Evolutionary conservation across 495 filamentous ascomycete genomes (phyloP).

Genomic region (Annulohypoxylon maeteangense): DNA sequence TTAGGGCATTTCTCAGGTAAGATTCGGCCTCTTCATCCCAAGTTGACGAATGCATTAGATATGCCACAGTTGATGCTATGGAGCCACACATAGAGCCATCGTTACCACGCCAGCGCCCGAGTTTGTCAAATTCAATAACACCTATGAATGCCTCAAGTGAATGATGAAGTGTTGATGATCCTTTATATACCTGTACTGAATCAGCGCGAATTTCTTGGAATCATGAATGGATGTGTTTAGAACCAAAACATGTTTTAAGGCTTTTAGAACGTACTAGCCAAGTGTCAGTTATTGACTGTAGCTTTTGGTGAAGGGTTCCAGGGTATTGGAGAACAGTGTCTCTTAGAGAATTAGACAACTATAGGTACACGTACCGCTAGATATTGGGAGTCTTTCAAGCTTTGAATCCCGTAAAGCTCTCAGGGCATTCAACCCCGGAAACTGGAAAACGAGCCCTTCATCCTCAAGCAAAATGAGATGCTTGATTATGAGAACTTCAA

Average conservation of each 20-base stretch:
- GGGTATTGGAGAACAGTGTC: too few species aligned
- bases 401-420: neutral
- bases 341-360: neutral
- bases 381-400: neutral
- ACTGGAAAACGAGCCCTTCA: neutral
- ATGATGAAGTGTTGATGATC: neutral
- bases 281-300: neutral
- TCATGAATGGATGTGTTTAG: neutral
- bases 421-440: neutral
- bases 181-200: neutral
- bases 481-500: neutral
- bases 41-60: neutral
- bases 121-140: neutral
- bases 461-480: neutral
- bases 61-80: neutral
- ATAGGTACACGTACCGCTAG: neutral
- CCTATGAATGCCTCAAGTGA: neutral
- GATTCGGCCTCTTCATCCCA: conserved; percentile 49
- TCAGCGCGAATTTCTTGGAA: neutral
- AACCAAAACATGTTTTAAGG: neutral
- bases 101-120: neutral
- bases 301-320: too few species aligned
- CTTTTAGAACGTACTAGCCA: neutral
- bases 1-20: conserved; percentile 40
- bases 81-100: neutral